Evolutionary conservation across 2,329 filamentous ascomycete genomes (phyloP).

Genomic region (Diaporthe sp.): DNA sequence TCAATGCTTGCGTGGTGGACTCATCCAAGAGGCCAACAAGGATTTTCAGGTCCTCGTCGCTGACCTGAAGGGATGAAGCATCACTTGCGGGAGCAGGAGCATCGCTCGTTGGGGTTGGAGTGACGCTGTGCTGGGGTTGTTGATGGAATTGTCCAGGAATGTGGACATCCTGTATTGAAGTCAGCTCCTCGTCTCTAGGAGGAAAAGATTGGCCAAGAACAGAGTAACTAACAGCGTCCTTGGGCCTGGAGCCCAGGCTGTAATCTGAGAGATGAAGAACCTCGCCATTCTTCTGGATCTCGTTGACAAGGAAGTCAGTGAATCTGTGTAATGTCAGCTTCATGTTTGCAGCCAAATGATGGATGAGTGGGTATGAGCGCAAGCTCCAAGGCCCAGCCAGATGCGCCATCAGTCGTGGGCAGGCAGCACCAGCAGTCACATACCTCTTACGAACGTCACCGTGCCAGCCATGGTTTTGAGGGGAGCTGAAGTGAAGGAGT

Average conservation of each 20-base stretch:
- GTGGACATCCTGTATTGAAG: constrained; percentile 9
- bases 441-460: constrained; percentile 62
- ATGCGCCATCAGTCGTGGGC: not conserved
- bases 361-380: not conserved
- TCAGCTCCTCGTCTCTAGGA: not conserved
- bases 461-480: constrained; percentile 57
- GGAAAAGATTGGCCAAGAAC: constrained; percentile 6
- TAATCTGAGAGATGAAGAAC: constrained; percentile 77
- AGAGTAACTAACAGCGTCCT: constrained; percentile 33
- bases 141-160: constrained; percentile 30
- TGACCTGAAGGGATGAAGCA: constrained; percentile 43
- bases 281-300: constrained; percentile 82
- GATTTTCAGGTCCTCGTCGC: constrained; percentile 51
- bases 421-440: constrained; percentile 29
- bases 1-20: constrained; percentile 56
- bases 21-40: constrained; percentile 58
- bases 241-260: constrained; percentile 35
- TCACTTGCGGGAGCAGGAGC: constrained; percentile 13
- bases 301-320: constrained; percentile 93
- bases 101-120: constrained; percentile 45
- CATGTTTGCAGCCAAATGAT: not conserved
- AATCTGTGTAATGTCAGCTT: constrained; percentile 66
- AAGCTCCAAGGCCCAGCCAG: not conserved
- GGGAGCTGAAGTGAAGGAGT: constrained; percentile 57
- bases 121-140: constrained; percentile 45